Conservation (phyloP, 2,329 filamentous ascomycete genomes). For the Aspergillus intermedius region DNA sequence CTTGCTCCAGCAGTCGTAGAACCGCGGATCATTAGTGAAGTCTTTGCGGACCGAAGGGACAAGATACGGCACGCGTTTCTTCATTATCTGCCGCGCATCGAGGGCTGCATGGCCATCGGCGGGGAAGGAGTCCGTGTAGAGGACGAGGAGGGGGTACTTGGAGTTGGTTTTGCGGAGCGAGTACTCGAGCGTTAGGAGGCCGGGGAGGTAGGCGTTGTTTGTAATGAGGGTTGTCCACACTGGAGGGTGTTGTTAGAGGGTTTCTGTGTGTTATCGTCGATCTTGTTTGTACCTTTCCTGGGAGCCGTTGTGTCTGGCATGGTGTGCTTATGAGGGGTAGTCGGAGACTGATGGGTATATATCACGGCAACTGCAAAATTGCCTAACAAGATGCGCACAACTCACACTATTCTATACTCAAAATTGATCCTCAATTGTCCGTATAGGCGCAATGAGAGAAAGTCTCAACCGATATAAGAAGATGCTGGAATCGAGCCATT, state of each 20-base stretch:
- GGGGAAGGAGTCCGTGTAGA: constrained; percentile 76
- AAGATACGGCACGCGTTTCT: constrained; percentile 65
- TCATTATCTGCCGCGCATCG: constrained; percentile 60
- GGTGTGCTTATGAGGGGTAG: too few species aligned
- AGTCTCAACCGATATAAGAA: too few species aligned
- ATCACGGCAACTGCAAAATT: too few species aligned
- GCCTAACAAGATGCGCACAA: too few species aligned
- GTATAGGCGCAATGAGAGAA: too few species aligned
- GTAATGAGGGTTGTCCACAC: constrained; percentile 88
- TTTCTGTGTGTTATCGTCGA: not conserved
- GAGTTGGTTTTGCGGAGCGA: constrained; percentile 61
- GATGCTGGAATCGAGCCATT: too few species aligned
- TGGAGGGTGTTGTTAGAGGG: constrained; percentile 25
- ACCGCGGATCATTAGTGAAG: constrained; percentile 71
- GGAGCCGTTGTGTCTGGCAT: too few species aligned
- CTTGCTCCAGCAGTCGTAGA: constrained; percentile 89
- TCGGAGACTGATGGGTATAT: too few species aligned
- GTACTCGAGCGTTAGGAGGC: constrained; percentile 73
- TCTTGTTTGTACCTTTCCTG: too few species aligned
- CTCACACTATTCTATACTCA: too few species aligned
- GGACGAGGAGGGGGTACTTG: constrained; percentile 70
- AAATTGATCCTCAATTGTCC: too few species aligned
- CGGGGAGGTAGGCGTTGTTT: constrained; percentile 72
- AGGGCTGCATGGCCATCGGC: constrained; percentile 62
- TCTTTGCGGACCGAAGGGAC: constrained; percentile 59